These are phyloP conservation scores for Aspergillaceae sp. DNA, from an alignment of 2,329 filamentous ascomycete species.

Conservation along the genomic window DNA sequence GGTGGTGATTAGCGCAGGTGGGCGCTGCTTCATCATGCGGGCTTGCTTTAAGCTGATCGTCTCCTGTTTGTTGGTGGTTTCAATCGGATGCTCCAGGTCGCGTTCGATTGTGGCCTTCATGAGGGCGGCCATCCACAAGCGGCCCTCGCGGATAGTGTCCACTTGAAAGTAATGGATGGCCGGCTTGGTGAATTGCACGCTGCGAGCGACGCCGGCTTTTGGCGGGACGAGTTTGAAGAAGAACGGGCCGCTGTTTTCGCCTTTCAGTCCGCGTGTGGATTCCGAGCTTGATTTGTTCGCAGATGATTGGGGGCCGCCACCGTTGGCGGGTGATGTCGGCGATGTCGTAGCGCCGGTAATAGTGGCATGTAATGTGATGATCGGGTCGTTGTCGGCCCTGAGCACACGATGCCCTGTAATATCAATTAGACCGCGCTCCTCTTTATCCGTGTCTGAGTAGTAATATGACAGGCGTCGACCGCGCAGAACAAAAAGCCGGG, in stretches of 20 bases:
- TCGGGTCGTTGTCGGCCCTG: slow-evolving; percentile 79
- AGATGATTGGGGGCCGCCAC: slow-evolving; percentile 24
- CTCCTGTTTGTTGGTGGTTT: slow-evolving; percentile 92
- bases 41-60: slow-evolving; percentile 90
- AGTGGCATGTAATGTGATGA: slow-evolving; percentile 84
- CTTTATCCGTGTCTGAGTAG: slow-evolving; percentile 83
- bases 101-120: slow-evolving; percentile 99
- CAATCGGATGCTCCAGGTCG: slow-evolving; percentile 66
- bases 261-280: slow-evolving; percentile 25
- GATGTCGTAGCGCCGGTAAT: slow-evolving; percentile 75
- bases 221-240: slow-evolving; percentile 98
- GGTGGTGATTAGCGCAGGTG: slow-evolving; percentile 70
- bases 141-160: slow-evolving; percentile 76
- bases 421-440: slow-evolving; percentile 93
- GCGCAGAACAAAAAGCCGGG: slow-evolving; percentile 87
- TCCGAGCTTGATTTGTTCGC: slow-evolving; percentile 20
- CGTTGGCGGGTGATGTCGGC: slow-evolving; percentile 47
- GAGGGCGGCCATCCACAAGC: slow-evolving; percentile 94
- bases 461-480: slow-evolving; percentile 90
- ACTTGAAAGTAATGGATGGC: slow-evolving; percentile 97
- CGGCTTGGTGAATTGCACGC: slow-evolving; percentile 95
- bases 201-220: slow-evolving; percentile 73
- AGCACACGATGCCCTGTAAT: slow-evolving; percentile 97
- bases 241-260: slow-evolving; percentile 63
- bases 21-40: slow-evolving; percentile 75